A percentile compares a stretch with the other conserved stretches of the same genome.
phyloP scores from a whole-genome alignment of 225 moss, liverwort and hornwort genomes.

The Polytrichum commune region DNA sequence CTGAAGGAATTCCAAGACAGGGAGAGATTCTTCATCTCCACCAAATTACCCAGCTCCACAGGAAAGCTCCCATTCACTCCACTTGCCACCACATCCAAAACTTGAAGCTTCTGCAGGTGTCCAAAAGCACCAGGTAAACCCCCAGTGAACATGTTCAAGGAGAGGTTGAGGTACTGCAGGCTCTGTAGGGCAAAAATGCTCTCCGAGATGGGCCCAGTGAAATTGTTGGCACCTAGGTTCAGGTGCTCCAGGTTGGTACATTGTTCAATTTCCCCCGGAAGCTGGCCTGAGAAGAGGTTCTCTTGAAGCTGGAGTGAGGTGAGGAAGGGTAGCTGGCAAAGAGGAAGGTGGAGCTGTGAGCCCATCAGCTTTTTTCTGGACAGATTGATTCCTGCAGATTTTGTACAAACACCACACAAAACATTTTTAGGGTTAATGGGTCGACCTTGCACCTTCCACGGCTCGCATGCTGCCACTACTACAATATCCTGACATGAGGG shows the following conservation, averaged over 20 bases:
- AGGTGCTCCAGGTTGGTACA: constrained; percentile 36
- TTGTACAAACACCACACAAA: not conserved
- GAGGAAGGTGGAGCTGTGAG: constrained; percentile 11
- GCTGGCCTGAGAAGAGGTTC: constrained; percentile 24
- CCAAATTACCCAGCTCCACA: constrained; percentile 25
- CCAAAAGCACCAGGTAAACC: constrained; percentile 12
- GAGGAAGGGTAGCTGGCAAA: constrained; percentile 31
- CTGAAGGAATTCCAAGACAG: constrained; percentile 42
- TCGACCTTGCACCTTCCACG: not conserved
- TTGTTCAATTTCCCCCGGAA: constrained; percentile 22
- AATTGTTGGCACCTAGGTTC: constrained; percentile 45
- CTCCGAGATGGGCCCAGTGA: constrained; percentile 15
- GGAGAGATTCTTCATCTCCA: constrained; percentile 18
- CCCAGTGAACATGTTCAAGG: constrained; percentile 26
- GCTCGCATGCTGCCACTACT: not conserved
- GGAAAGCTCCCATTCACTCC: constrained; percentile 26
- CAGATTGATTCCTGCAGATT: constrained; percentile 29
- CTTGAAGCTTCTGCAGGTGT: constrained; percentile 12
- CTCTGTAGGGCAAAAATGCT: not conserved
- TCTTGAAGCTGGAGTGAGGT: constrained; percentile 37
- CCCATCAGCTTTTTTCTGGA: constrained; percentile 23
- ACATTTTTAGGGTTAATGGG: not conserved
- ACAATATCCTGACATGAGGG: not conserved
- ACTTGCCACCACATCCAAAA: constrained; percentile 31
- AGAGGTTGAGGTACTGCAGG: constrained; percentile 45